Evolutionary conservation across 495 filamentous ascomycete species (phyloP).

Genomic region (Letharia lupina): DNA sequence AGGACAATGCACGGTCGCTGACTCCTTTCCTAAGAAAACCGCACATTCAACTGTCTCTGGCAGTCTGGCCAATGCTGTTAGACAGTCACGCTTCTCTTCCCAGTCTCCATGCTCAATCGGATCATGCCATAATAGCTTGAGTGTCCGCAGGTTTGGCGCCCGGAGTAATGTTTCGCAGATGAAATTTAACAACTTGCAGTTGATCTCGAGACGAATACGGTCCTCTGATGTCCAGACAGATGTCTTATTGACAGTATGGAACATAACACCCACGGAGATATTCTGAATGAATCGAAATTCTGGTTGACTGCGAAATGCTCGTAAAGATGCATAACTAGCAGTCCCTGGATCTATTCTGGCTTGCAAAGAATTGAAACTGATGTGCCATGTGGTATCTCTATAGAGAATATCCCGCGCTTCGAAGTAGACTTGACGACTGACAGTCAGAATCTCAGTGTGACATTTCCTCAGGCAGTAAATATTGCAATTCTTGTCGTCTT

Average conservation of each 20-base stretch:
- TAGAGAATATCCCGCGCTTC: conserved; percentile 9
- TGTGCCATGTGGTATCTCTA: conserved; percentile 3
- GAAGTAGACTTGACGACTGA: neutral
- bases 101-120: neutral
- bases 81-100: neutral
- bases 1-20: neutral
- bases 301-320: neutral
- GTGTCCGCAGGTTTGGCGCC: neutral
- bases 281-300: neutral
- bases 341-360: neutral
- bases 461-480: neutral
- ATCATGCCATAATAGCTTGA: neutral
- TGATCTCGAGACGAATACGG: neutral
- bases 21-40: neutral
- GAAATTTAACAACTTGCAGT: neutral
- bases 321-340: neutral
- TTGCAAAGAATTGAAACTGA: neutral
- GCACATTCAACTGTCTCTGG: neutral
- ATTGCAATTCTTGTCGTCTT: neutral
- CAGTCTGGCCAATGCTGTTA: neutral
- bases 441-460: conserved; percentile 2
- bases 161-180: neutral
- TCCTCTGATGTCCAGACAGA: neutral
- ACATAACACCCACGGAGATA: neutral
- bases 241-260: neutral